A percentile compares a stretch with the other conserved stretches of the same genome.
phyloP scores from a whole-genome alignment of 106 monocot species.

The Dendrobium nobile region DNA sequence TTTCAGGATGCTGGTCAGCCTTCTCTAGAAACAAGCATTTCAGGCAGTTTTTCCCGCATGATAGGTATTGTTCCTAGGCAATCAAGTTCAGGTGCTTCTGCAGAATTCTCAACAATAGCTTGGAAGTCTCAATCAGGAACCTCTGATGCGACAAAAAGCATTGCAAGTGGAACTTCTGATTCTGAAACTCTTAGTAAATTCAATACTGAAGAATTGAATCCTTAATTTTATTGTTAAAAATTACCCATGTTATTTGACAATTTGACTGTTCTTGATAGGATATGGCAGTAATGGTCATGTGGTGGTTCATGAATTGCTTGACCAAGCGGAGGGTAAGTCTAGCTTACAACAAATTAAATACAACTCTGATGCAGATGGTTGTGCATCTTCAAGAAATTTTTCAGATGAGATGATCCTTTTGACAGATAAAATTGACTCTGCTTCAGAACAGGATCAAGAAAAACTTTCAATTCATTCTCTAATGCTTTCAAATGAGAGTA shows the following conservation, averaged over 20 bases:
- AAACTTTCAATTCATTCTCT: constrained; percentile 44
- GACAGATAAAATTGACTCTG: constrained; percentile 16
- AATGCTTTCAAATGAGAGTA: constrained; percentile 72
- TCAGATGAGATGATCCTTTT: constrained; percentile 12
- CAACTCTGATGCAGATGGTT: constrained; percentile 7
- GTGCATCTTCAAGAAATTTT: constrained; percentile 21
- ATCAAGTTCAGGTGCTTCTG: constrained; percentile 28
- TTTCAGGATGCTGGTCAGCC: constrained; percentile 54
- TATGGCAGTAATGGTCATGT: constrained; percentile 20
- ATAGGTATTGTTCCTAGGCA: constrained; percentile 6
- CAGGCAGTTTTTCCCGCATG: constrained; percentile 7
- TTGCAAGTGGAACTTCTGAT: constrained; percentile 43
- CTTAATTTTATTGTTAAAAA: constrained; percentile 17
- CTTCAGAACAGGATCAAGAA: constrained; percentile 35
- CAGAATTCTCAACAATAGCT: constrained; percentile 33
- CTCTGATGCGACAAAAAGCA: constrained; percentile 54
- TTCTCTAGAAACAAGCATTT: constrained; percentile 17
- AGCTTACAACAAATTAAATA: constrained; percentile 7
- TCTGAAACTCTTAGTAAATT: constrained; percentile 23
- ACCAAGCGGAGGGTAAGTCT: constrained; percentile 24
- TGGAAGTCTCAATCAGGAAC: constrained; percentile 42
- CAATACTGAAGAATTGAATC: background rate
- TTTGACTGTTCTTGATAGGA: constrained; percentile 6
- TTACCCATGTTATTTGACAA: constrained; percentile 3
- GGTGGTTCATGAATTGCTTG: constrained; percentile 16